Base-by-base conservation (phyloP, 2,329 filamentous ascomycete genomes). In the Fusarium graminum region DNA sequence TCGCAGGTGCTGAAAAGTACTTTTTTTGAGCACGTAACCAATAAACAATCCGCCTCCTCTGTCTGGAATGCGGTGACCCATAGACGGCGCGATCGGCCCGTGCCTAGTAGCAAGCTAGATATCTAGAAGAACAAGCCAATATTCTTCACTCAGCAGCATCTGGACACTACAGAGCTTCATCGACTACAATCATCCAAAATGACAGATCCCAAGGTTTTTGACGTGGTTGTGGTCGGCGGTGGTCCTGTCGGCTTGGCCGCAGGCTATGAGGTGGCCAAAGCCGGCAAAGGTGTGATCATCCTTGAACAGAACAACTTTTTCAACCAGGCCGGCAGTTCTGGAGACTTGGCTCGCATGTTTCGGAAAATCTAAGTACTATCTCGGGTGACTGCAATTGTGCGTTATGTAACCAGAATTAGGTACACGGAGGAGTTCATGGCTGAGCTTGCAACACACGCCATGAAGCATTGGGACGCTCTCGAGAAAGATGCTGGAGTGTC, bases 401-500 rank as follows among this genome's bases (percentile, higher is more conserved):
- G 8, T 4, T 7, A 2, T 22, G 6, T 43, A 9, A 49, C 17
- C 13, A 25, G 7, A 12, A 5, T 2, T 8, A 62, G 63, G 62
- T 66, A 66, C 17, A 66, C 63, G 1, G 62, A 66, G n/a, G 40
- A 56, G 11, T 66, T 62, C 43, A 65, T 66, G 63, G 56, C 63
- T 7, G 34, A 65, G 9, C 42, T 66, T 1, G 56, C 63, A 1
- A 57, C 49, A 6, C 32, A 66, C 6, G 45, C 56, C 7, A 66
- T 66, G 62, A 55, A 38, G 2, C 56, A 52, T 3, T 66, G 57
- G 62, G 43, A 65, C 13, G 63, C 38, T n/a, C 36, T 66, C 4
- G 62, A 66, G 43, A 66, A 61, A 4, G 62, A 66, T 11, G 61
- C 62, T 0, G 63, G 62, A 2, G 44, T 64, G 1, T 65, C 63